Evolutionary conservation across 106 monocot genomes (phyloP).

Genomic region (Acorus calamus): DNA sequence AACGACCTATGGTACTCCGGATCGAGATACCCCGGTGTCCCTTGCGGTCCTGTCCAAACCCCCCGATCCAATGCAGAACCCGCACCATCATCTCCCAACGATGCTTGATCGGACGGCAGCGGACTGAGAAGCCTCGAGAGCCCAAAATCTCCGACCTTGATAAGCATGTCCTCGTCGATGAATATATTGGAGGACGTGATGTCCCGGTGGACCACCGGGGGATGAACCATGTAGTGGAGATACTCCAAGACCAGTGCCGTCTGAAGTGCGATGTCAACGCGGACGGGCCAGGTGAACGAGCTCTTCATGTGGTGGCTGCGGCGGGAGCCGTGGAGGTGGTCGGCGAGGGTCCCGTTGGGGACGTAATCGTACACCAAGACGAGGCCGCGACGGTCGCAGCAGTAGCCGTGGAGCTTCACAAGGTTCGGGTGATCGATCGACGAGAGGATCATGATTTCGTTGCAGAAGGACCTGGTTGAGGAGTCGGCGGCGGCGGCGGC

Average conservation of each 20-base stretch:
- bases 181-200: slow-evolving; percentile 73
- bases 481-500: slow-evolving; percentile 4
- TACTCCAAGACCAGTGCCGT: slow-evolving; percentile 57
- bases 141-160: slow-evolving; percentile 68
- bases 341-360: slow-evolving; percentile 74
- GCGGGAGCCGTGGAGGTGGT: slow-evolving; percentile 46
- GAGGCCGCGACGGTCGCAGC: slow-evolving; percentile 59
- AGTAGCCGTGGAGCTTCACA: slow-evolving; percentile 71
- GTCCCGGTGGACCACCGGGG: slow-evolving; percentile 82
- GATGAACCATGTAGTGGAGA: slow-evolving; percentile 56
- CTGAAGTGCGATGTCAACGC: slow-evolving; percentile 50
- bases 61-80: slow-evolving; percentile 22
- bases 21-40: slow-evolving; percentile 81
- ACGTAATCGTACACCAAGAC: slow-evolving; percentile 80
- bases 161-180: slow-evolving; percentile 58
- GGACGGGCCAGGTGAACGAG: slow-evolving; percentile 25
- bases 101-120: slow-evolving; percentile 2
- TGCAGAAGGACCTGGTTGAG: slow-evolving; percentile 51
- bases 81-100: not conserved
- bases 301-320: slow-evolving; percentile 9
- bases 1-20: slow-evolving; percentile 74
- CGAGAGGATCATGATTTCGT: slow-evolving; percentile 80
- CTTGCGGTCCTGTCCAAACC: slow-evolving; percentile 74
- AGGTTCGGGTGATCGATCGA: slow-evolving; percentile 69
- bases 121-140: slow-evolving; percentile 43